Evolutionary conservation across 345 rosid species (phyloP), one percentile per base, ranked within the genome.

Genomic region (Hypericum androsaemum): DNA sequence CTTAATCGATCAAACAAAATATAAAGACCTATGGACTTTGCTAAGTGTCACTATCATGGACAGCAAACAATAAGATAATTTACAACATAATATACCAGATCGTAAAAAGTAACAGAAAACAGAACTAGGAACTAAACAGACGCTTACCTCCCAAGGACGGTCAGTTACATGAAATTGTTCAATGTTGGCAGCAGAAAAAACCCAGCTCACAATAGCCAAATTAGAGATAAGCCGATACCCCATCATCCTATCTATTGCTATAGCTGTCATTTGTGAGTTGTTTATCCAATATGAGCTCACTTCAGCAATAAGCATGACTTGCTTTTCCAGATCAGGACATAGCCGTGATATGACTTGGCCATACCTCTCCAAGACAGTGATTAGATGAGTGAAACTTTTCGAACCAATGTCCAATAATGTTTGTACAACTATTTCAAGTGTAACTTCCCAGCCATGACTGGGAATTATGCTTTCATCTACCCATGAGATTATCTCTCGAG

Each of bases 201-300:
- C 95, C 95, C 97, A 92, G 74, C 77, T 80, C 60, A 85, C 84
- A 63, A 92, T 88, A 22, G 98, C 90, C 73, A 83, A 80, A 71
- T 88, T 92, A 39, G 98, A 92, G 53, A 92, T 72, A 28, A 92
- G 90, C 57, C 95, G 80, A 73, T 92, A 92, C 47, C 98, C 94
- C 98, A 92, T 92, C 98, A 92, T 88, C 75, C 98, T 78, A 73
- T 92, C 98, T 56, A 92, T 80, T 49, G 94, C 71, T 57, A 92
- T 70, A 9, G 90, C 95, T 9, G 90, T 81, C 90, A 83, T 92
- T 61, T 92, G 99, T 16, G 64, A 65, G 67, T 79, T 83, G 71
- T 77, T 80, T 79, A 78, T 79, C 99, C 95, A 92, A 53, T 81
- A 88, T 10, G 77, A 77, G 65, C 85, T 73, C 62, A 92, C 79